Percentiles rank a stretch among this genome's conserved stretches.
Conservation (phyloP, 2,329 filamentous ascomycete genomes). For the Madurella fahalii region DNA sequence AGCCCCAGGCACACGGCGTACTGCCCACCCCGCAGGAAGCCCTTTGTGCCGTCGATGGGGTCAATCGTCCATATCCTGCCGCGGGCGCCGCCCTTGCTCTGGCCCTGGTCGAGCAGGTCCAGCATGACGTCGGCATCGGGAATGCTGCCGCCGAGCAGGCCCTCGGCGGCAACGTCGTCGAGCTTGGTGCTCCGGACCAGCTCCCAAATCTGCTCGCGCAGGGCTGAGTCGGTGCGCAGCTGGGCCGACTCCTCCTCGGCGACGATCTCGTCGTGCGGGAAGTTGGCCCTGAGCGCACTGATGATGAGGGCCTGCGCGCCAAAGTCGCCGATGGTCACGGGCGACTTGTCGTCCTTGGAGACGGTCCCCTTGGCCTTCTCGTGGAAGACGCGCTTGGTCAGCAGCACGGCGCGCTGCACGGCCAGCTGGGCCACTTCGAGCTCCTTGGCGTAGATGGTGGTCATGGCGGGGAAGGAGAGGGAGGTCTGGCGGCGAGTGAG, state of each 20-base stretch:
- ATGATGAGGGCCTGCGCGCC: conserved; percentile 56
- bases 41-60: conserved; percentile 96
- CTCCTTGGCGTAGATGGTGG: conserved; percentile 60
- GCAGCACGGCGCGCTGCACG: conserved; percentile 65
- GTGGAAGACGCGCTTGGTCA: conserved; percentile 45
- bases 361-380: conserved; percentile 18
- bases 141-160: conserved; percentile 58
- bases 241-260: conserved; percentile 53
- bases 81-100: conserved; percentile 64
- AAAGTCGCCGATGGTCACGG: conserved; percentile 58
- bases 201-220: conserved; percentile 48
- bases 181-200: conserved; percentile 55
- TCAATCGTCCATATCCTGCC: conserved; percentile 95
- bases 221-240: conserved; percentile 39
- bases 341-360: conserved; percentile 30
- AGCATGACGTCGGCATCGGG: conserved; percentile 64
- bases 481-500: neutral
- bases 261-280: conserved; percentile 50
- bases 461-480: conserved; percentile 1
- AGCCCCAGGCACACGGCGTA: conserved; percentile 93
- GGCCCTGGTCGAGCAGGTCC: conserved; percentile 62
- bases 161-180: conserved; percentile 60
- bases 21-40: conserved; percentile 91
- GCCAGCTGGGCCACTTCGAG: conserved; percentile 76
- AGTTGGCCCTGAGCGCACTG: conserved; percentile 46